Conservation (phyloP, 495 filamentous ascomycete genomes). For the Penicillium steckii region DNA sequence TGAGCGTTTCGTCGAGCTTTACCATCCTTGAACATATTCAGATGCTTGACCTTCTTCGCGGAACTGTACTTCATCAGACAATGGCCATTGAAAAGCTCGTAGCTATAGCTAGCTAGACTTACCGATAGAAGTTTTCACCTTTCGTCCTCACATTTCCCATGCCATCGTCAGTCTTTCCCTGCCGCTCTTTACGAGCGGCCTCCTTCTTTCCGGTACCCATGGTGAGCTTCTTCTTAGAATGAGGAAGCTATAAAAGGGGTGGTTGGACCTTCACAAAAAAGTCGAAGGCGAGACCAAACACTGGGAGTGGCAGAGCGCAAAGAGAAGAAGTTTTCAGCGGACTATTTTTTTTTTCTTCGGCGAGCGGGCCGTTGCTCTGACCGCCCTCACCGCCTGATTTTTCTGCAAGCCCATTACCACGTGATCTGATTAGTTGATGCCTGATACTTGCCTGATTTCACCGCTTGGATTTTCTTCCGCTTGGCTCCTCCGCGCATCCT, state of each 20-base stretch:
- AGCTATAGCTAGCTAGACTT: constrained; percentile 14
- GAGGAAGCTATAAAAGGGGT: constrained; percentile 16
- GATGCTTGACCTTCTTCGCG: constrained; percentile 81
- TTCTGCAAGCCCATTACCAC: constrained; percentile 24
- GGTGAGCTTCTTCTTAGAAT: constrained; percentile 25
- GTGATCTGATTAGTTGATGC: constrained; percentile 22
- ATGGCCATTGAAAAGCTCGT: not conserved
- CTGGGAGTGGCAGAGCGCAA: constrained; percentile 38
- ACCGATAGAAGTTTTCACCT: constrained; percentile 94
- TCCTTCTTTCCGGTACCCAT: constrained; percentile 99
- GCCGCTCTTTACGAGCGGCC: constrained; percentile 69
- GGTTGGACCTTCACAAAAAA: constrained; percentile 22
- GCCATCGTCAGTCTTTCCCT: constrained; percentile 79
- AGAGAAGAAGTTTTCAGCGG: constrained; percentile 32
- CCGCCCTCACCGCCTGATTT: not conserved
- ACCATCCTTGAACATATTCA: constrained; percentile 87
- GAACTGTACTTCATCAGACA: not conserved
- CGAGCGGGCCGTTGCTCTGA: not conserved
- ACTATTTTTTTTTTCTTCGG: constrained; percentile 14
- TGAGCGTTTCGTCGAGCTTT: constrained; percentile 70
- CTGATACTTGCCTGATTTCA: constrained; percentile 39
- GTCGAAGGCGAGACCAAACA: constrained; percentile 31
- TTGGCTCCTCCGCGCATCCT: constrained; percentile 12
- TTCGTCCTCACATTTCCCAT: constrained; percentile 89
- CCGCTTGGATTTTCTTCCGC: constrained; percentile 43